Evolutionary conservation across 352 stramenopile species (phyloP), one percentile per base, ranked within the genome.

Genomic region (Phytophthora lateralis): DNA sequence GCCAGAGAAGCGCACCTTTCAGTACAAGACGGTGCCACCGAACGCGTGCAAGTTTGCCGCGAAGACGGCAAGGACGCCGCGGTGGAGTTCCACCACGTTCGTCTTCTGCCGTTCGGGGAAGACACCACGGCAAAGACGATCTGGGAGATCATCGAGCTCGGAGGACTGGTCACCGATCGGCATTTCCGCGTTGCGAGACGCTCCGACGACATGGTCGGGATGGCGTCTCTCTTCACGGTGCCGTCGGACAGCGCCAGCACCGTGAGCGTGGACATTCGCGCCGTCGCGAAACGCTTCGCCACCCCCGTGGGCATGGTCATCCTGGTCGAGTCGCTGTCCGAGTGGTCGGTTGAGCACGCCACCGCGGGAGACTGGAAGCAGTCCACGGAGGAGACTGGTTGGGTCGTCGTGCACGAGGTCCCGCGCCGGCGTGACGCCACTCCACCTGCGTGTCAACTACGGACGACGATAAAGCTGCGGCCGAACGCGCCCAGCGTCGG

Each of bases 81-180:
- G 4, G 51, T 62, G 1, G 59, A 67, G 30, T 56, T 67, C 39
- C 37, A 56, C 14, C 49, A 62, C 9, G 20, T 29, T 45, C 51
- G 59, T 14, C 32, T 62, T 14, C 32, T 67, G 4, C 59, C 59
- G 3, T 67, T 61, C 12, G 44, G 11, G 3, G 35, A 53, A 37
- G 44, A 45, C 10, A 17, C 38, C 6, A 63, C 46, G 3, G 35
- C 44, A 1, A 61, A 37, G 5, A 52, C 52, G 0, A 30, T 67
- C 35, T 67, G 59, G 59, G 43, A 62, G 59, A 45, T 48, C 8
- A 57, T 67, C 17, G 37, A 42, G 14, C 17, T 62, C 0, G 59
- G 59, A 12, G 44, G 42, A 1, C 8, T 55, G 26, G 10, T 34
- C 5, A 34, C 27, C 10, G 35, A 57, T 11, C 8, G 30, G 21